Percentiles rank a stretch among this genome's conserved stretches.
Evolutionary conservation across 805 yeast species (phyloP).

Genomic region (Candida pseudofarinosa): DNA sequence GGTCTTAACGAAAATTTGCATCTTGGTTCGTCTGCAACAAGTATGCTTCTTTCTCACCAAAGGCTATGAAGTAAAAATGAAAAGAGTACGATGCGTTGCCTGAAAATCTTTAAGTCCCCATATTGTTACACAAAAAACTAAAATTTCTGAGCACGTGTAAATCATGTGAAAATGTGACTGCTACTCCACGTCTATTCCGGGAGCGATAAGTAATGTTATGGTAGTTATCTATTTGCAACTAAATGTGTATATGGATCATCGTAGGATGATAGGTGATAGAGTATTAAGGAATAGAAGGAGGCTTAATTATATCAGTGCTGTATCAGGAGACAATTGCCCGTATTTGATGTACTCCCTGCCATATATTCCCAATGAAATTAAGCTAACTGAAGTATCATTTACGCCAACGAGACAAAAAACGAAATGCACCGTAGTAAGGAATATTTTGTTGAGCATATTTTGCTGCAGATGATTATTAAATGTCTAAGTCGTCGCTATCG

Average conservation of each 20-base stretch:
- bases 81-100: not conserved
- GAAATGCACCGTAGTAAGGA: no score
- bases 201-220: not conserved
- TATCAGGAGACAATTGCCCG: no score
- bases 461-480: slow-evolving; percentile 1
- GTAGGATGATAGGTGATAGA: slow-evolving; percentile 14
- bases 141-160: no score
- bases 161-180: no score
- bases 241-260: not conserved
- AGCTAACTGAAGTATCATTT: not conserved
- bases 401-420: not conserved
- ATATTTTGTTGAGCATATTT: not conserved
- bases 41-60: slow-evolving; percentile 49
- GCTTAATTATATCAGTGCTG: no score
- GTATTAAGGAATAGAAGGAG: slow-evolving; percentile 6
- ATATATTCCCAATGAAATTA: no score
- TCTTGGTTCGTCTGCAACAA: slow-evolving; percentile 40
- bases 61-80: slow-evolving; percentile 10
- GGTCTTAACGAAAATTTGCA: slow-evolving; percentile 99
- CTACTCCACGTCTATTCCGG: not conserved
- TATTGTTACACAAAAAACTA: not conserved
- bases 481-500: slow-evolving; percentile 11
- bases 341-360: no score
- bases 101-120: slow-evolving; percentile 4
- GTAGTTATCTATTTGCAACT: not conserved